Percentiles rank a stretch among this genome's conserved stretches.
Evolutionary conservation across 2,329 filamentous ascomycete species (phyloP).

Genomic region (Fusarium temperatum): DNA sequence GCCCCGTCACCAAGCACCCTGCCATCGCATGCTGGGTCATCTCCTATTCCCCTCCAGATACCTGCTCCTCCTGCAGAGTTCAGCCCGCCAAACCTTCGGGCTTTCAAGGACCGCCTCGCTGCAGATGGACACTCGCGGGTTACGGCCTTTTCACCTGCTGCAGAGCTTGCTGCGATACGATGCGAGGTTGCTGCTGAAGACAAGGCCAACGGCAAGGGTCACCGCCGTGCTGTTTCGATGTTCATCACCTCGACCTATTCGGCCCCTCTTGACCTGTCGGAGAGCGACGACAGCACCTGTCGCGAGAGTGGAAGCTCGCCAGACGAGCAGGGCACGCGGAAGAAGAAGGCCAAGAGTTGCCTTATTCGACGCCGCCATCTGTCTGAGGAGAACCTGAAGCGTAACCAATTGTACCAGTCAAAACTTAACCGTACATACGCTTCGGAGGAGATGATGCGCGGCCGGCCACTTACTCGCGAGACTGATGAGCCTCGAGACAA

Average conservation of each 20-base stretch:
- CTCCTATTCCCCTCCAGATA: not conserved
- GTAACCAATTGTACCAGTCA: slow-evolving; percentile 5
- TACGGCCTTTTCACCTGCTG: slow-evolving; percentile 5
- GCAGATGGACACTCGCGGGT: not conserved
- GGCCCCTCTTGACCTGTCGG: not conserved
- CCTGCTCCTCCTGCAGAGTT: not conserved
- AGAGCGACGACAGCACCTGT: slow-evolving; percentile 17
- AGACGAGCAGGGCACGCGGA: not conserved
- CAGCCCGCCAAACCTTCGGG: not conserved
- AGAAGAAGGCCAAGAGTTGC: not conserved
- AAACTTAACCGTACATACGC: not conserved
- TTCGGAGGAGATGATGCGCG: slow-evolving; percentile 2
- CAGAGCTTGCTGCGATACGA: slow-evolving; percentile 10
- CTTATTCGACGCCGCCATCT: slow-evolving; percentile 1
- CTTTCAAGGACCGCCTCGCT: slow-evolving; percentile 19
- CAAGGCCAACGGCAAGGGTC: not conserved
- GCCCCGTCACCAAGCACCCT: not conserved
- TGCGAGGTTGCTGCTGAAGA: slow-evolving; percentile 8
- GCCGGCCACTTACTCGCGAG: not conserved
- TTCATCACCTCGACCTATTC: not conserved
- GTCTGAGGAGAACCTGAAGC: slow-evolving; percentile 20
- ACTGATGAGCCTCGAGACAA: not conserved
- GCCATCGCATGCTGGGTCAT: slow-evolving; percentile 3
- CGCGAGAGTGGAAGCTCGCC: not conserved
- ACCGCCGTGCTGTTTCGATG: slow-evolving; percentile 7